Percentiles rank a stretch among this genome's conserved stretches.
These are phyloP conservation scores for Quaeritorhiza haematococci DNA, from an alignment of 371 early-diverging fungal species.

Conservation along the genomic window DNA sequence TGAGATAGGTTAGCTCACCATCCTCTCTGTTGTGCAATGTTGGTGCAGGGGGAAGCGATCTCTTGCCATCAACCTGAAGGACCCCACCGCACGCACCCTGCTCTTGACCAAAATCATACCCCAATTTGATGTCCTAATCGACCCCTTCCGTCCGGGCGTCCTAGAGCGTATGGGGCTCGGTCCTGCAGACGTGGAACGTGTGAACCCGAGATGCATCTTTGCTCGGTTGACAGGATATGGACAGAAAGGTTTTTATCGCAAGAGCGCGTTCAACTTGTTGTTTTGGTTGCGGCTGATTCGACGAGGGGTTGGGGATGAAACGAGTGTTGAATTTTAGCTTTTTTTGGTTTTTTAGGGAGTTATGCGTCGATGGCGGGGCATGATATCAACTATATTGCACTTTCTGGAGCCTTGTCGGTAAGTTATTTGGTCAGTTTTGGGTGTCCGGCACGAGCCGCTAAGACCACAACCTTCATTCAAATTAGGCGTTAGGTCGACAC, in stretches of 20 bases:
- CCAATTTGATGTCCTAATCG: conserved; percentile 74
- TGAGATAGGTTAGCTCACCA: neutral
- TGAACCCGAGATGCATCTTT: conserved; percentile 59
- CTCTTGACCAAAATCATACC: conserved; percentile 41
- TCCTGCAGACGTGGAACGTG: conserved; percentile 50
- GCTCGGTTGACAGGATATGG: conserved; percentile 71
- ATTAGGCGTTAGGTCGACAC: conserved; percentile 55
- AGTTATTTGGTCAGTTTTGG: too few relatives aligned
- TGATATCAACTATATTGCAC: conserved; percentile 71
- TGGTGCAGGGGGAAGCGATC: conserved; percentile 59
- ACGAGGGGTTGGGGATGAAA: too few relatives aligned
- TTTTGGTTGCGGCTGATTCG: neutral
- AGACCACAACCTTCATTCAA: too few relatives aligned
- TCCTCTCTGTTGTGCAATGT: too few relatives aligned
- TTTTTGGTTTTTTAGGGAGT: conserved; percentile 10
- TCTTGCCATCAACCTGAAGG: conserved; percentile 61
- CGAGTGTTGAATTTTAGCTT: too few relatives aligned
- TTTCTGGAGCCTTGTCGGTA: conserved; percentile 63
- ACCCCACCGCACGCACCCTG: conserved; percentile 35
- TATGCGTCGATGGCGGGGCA: conserved; percentile 64
- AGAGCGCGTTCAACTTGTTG: neutral
- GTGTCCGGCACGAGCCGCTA: too few relatives aligned
- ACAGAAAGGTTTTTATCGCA: conserved; percentile 41
- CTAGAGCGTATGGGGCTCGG: conserved; percentile 67
- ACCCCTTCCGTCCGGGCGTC: conserved; percentile 75